A percentile compares a stretch with the other conserved stretches of the same genome.
phyloP scores from a whole-genome alignment of 169 alveolate species.

The Plasmodium falciparum region DNA sequence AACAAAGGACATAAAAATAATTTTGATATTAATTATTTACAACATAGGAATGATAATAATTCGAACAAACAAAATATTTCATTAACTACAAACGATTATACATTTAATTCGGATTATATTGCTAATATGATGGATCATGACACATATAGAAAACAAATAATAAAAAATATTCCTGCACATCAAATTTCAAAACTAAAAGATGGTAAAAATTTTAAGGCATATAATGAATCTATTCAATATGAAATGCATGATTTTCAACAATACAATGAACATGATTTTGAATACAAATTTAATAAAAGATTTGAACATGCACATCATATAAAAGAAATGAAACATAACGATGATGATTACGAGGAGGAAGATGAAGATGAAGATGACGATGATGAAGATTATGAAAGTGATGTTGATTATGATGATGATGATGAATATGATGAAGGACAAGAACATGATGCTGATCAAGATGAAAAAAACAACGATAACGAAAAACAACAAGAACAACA shows the following conservation, averaged over 20 bases:
- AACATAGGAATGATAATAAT: not conserved
- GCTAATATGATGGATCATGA: not conserved
- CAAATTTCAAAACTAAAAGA: not conserved
- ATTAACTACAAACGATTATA: slow-evolving; percentile 8
- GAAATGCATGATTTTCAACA: not conserved
- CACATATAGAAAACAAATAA: not conserved
- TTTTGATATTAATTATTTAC: not conserved
- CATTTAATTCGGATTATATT: slow-evolving; percentile 2
- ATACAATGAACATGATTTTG: not conserved
- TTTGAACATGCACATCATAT: not conserved
- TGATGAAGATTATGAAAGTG: slow-evolving; percentile 12
- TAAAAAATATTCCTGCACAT: not conserved
- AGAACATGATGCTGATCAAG: slow-evolving; percentile 11
- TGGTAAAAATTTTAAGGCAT: not conserved
- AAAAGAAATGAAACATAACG: not conserved
- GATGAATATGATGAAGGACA: slow-evolving; percentile 22
- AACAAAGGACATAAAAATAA: not conserved
- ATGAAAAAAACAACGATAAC: slow-evolving; percentile 9
- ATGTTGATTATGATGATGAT: slow-evolving; percentile 21
- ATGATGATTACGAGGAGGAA: slow-evolving; percentile 29
- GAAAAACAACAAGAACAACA: slow-evolving; percentile 11
- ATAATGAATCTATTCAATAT: slow-evolving; percentile 10
- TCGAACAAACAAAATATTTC: not conserved
- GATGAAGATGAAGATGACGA: slow-evolving; percentile 24
- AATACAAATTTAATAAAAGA: not conserved